Evolutionary conservation across 2,329 filamentous ascomycete genomes (phyloP).

Genomic region (Alternaria rosae): DNA sequence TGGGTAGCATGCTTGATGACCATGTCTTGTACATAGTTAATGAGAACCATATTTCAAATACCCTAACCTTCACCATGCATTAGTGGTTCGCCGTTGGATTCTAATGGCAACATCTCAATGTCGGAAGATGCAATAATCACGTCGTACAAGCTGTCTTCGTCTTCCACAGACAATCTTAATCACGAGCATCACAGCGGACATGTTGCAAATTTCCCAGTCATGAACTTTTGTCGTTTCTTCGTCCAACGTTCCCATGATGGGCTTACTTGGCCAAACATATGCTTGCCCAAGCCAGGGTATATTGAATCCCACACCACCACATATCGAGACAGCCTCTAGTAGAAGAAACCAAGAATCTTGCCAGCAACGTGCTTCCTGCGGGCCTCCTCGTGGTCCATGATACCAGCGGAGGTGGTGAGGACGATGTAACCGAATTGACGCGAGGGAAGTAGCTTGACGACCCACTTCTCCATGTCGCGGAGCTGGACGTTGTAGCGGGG

Average conservation of each 20-base stretch:
- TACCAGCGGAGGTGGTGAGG: constrained; percentile 97
- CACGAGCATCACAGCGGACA: background rate
- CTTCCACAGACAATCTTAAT: background rate
- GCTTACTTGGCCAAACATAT: constrained; percentile 34
- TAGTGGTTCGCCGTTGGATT: background rate
- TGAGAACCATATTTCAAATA: constrained; percentile 5
- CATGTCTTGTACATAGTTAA: constrained; percentile 20
- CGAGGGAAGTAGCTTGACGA: constrained; percentile 96
- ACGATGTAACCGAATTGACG: constrained; percentile 99
- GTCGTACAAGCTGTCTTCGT: too few species aligned
- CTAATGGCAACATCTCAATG: background rate
- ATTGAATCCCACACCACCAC: constrained; percentile 33
- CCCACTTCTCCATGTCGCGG: constrained; percentile 98
- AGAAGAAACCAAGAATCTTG: constrained; percentile 99
- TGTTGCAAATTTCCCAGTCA: constrained; percentile 14
- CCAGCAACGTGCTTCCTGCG: constrained; percentile 98
- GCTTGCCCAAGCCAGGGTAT: constrained; percentile 40
- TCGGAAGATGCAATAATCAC: background rate
- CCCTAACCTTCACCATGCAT: background rate
- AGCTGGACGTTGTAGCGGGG: constrained; percentile 99
- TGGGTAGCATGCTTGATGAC: background rate
- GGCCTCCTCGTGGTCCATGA: constrained; percentile 99
- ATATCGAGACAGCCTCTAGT: constrained; percentile 65
- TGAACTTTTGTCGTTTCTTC: constrained; percentile 41
- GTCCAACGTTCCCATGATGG: constrained; percentile 39